Percentiles rank a stretch among this genome's conserved stretches.
Evolutionary conservation across 495 filamentous ascomycete species (phyloP).

Genomic region (Penicillium cinerascens): DNA sequence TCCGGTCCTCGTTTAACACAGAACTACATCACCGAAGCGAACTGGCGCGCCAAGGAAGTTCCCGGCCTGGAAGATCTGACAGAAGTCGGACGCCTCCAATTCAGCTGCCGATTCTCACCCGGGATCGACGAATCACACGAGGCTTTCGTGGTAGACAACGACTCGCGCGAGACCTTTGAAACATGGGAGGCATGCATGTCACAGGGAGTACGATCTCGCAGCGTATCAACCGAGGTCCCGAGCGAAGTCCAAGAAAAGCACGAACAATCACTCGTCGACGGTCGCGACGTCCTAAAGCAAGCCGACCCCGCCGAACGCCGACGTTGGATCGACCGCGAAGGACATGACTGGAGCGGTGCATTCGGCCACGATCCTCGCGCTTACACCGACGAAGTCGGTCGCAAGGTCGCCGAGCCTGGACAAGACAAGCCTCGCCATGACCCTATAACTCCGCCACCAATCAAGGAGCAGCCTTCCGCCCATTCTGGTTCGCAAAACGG

Average conservation of each 20-base stretch:
- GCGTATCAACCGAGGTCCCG: constrained; percentile 66
- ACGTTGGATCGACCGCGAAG: constrained; percentile 75
- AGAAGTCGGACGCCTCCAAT: constrained; percentile 76
- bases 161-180: constrained; percentile 88
- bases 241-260: constrained; percentile 65
- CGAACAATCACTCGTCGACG: constrained; percentile 70
- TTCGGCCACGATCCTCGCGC: constrained; percentile 66
- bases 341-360: constrained; percentile 85
- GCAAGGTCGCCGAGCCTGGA: constrained; percentile 54
- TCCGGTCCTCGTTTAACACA: constrained; percentile 71
- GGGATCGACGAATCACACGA: constrained; percentile 88
- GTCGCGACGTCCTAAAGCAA: constrained; percentile 71
- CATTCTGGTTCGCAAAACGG: not conserved
- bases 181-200: constrained; percentile 87
- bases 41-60: constrained; percentile 52
- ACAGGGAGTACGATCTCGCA: constrained; percentile 71
- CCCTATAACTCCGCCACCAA: constrained; percentile 47
- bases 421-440: constrained; percentile 55
- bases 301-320: constrained; percentile 65
- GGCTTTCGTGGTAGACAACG: constrained; percentile 78
- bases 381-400: constrained; percentile 47
- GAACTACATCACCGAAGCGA: constrained; percentile 81
- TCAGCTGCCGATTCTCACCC: constrained; percentile 77
- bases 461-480: constrained; percentile 32
- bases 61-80: constrained; percentile 67